Percentiles rank a stretch among this genome's conserved stretches.
Conservation (phyloP, 257 asterid genomes). For the Solanum stenotomum region DNA sequence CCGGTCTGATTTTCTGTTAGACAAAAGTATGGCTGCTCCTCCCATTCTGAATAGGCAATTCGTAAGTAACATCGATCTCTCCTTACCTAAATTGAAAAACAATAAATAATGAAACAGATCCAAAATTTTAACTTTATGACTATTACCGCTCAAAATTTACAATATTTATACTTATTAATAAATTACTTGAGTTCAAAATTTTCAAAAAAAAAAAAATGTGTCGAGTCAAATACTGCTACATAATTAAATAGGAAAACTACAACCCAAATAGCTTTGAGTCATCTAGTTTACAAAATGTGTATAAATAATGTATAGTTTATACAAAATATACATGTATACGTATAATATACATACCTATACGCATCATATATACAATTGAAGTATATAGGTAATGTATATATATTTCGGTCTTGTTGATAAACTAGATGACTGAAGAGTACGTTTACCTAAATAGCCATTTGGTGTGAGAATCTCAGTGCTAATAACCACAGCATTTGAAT, state of each 20-base stretch:
- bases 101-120: neutral
- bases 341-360: neutral
- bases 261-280: neutral
- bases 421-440: neutral
- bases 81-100: neutral
- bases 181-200: neutral
- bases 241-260: neutral
- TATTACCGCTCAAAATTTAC: neutral
- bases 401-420: neutral
- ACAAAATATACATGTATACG: neutral
- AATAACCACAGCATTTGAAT: conserved; percentile 40
- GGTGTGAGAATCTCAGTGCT: conserved; percentile 30
- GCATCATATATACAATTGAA: neutral
- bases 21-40: conserved; percentile 18
- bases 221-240: neutral
- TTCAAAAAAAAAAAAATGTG: neutral
- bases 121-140: neutral
- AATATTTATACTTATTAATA: neutral
- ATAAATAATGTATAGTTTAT: neutral
- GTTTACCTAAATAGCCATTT: conserved; percentile 9
- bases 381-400: neutral
- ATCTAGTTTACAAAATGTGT: neutral
- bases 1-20: neutral
- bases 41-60: conserved; percentile 28
- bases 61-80: conserved; percentile 21